Evolutionary conservation across 192 early-diverging fungal species (phyloP).

Genomic region (Coemansia umbellata): DNA sequence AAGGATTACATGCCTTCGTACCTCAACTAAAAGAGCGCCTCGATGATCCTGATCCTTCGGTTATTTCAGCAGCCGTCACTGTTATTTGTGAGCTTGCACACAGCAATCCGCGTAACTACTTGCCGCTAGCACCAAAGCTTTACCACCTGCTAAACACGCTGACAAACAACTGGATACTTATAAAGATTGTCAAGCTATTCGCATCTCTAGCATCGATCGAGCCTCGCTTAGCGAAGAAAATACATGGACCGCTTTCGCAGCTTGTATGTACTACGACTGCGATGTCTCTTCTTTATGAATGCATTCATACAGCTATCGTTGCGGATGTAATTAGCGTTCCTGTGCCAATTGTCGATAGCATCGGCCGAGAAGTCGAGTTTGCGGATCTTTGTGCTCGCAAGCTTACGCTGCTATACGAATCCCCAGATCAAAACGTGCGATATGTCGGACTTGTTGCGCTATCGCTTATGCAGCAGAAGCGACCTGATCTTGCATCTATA

Average conservation of each 20-base stretch:
- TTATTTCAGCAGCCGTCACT: conserved; percentile 89
- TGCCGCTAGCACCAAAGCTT: conserved; percentile 90
- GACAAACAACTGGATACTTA: conserved; percentile 99
- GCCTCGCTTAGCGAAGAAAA: conserved; percentile 87
- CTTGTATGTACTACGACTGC: conserved; percentile 85
- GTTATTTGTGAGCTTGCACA: conserved; percentile 96
- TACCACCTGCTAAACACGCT: conserved; percentile 88
- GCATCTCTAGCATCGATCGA: conserved; percentile 87
- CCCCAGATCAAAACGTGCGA: conserved; percentile 81
- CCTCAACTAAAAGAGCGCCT: conserved; percentile 81
- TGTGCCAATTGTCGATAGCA: conserved; percentile 46
- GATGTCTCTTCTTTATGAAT: conserved; percentile 98
- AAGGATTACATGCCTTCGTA: conserved; percentile 76
- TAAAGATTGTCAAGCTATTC: conserved; percentile 99
- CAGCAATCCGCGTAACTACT: conserved; percentile 88
- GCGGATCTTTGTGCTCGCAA: conserved; percentile 81
- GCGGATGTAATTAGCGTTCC: conserved; percentile 77
- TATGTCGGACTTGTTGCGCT: conserved; percentile 90
- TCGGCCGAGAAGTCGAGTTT: conserved; percentile 51
- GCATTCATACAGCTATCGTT: conserved; percentile 87
- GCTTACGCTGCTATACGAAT: conserved; percentile 75
- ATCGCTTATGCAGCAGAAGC: conserved; percentile 74
- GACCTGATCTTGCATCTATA: conserved; percentile 77
- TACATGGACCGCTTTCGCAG: conserved; percentile 76
- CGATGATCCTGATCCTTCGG: conserved; percentile 89